A percentile compares a stretch with the other conserved stretches of the same genome.
phyloP scores from a whole-genome alignment of 768 basidiomycete genomes.

The Imleria badia region DNA sequence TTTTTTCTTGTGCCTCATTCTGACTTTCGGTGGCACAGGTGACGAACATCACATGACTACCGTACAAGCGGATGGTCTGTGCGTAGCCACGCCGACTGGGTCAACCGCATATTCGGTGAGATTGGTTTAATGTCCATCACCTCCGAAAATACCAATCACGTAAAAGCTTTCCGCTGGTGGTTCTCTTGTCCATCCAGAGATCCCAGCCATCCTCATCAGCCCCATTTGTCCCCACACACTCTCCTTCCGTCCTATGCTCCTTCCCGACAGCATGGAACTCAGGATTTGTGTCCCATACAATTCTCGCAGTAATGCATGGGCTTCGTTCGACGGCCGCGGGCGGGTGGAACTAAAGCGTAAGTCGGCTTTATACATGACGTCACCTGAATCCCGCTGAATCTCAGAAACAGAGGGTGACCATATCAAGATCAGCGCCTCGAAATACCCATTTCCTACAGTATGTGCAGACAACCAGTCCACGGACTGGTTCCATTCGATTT shows the following conservation, averaged over 20 bases:
- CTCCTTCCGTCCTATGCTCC: constrained; percentile 97
- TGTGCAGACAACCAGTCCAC: constrained; percentile 97
- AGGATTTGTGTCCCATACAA: constrained; percentile 99
- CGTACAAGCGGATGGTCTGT: constrained; percentile 96
- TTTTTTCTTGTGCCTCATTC: neutral
- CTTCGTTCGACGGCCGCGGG: constrained; percentile 96
- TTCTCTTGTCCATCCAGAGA: constrained; percentile 96
- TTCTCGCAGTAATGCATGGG: constrained; percentile 98
- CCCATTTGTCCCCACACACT: constrained; percentile 98
- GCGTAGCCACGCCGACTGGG: constrained; percentile 93
- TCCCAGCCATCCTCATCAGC: constrained; percentile 93
- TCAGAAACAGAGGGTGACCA: constrained; percentile 87
- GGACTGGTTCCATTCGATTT: constrained; percentile 98
- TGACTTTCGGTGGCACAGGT: constrained; percentile 46
- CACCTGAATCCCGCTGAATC: constrained; percentile 7
- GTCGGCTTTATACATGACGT: constrained; percentile 29
- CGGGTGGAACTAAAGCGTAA: constrained; percentile 93
- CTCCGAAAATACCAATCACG: constrained; percentile 8
- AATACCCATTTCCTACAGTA: constrained; percentile 97
- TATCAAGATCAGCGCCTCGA: constrained; percentile 96
- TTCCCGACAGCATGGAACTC: constrained; percentile 98
- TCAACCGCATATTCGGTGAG: constrained; percentile 97
- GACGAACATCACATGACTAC: constrained; percentile 99
- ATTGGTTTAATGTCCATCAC: neutral
- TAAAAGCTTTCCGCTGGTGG: constrained; percentile 89